These are phyloP conservation scores for Pseudisothecium myosuroides DNA, from an alignment of 225 moss, liverwort and hornwort species.

Conservation along the genomic window DNA sequence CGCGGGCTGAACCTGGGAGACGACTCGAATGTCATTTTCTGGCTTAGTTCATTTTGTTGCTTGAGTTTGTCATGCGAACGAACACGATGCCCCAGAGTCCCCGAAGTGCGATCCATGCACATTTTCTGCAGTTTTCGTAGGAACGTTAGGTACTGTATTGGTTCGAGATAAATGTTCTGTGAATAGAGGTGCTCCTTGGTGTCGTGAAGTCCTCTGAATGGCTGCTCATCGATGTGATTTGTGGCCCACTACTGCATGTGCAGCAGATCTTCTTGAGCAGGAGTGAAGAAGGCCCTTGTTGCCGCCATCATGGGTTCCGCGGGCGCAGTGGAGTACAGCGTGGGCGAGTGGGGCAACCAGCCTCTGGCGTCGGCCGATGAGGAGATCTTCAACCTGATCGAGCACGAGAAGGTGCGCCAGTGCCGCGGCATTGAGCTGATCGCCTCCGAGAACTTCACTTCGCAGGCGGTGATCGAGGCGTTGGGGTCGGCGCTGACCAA, in stretches of 20 bases:
- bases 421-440: conserved; percentile 56
- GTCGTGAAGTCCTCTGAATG: neutral
- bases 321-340: neutral
- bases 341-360: conserved; percentile 41
- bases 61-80: too few relatives aligned
- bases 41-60: neutral
- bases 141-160: too few relatives aligned
- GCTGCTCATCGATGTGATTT: neutral
- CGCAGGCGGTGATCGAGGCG: conserved; percentile 49
- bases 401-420: conserved; percentile 57
- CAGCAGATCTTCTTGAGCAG: neutral
- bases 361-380: conserved; percentile 25
- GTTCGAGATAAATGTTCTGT: neutral
- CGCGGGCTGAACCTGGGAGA: too few relatives aligned
- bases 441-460: conserved; percentile 53
- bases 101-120: neutral
- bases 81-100: neutral
- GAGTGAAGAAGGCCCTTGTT: neutral
- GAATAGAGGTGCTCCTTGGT: neutral
- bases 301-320: conserved; percentile 9
- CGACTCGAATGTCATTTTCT: neutral
- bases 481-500: conserved; percentile 42
- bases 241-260: neutral
- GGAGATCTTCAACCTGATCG: conserved; percentile 52
- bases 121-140: too few relatives aligned